phyloP scores from a whole-genome alignment of 163 green algal species.

The Scenedesmus sp. region DNA sequence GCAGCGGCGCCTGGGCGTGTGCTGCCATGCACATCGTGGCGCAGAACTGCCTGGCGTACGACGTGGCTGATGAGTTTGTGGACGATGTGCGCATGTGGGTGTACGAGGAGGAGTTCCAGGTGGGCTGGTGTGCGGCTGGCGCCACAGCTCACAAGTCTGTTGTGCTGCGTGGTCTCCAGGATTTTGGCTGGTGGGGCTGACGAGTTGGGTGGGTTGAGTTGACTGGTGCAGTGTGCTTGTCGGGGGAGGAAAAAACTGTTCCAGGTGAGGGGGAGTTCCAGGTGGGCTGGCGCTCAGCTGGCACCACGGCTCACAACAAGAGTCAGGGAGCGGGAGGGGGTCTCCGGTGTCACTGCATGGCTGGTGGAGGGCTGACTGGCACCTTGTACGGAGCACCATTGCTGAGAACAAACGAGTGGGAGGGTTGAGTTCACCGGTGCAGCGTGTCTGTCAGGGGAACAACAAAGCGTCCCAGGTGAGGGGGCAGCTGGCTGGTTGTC shows the following conservation, averaged over 20 bases:
- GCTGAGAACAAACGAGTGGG: no score
- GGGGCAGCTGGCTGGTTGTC: no score
- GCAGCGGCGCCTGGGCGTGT: slow-evolving; percentile 77
- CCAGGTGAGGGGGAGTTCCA: slow-evolving; percentile 78
- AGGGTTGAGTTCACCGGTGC: no score
- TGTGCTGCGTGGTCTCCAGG: background rate
- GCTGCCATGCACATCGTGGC: slow-evolving; percentile 74
- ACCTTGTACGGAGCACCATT: no score
- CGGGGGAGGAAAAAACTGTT: no score
- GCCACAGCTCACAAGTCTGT: background rate
- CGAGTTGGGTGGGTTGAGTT: no score
- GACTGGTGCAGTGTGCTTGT: no score
- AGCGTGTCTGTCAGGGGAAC: no score
- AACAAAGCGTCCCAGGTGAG: no score
- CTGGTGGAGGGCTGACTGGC: no score
- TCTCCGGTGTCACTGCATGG: no score
- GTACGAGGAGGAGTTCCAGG: slow-evolving; percentile 80
- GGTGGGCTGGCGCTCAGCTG: slow-evolving; percentile 17
- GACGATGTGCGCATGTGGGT: slow-evolving; percentile 83
- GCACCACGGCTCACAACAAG: background rate
- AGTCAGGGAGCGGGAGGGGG: no score
- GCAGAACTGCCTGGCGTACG: slow-evolving; percentile 66
- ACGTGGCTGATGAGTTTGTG: slow-evolving; percentile 70
- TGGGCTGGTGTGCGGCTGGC: slow-evolving; percentile 14
- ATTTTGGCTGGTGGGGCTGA: background rate